phyloP scores from a whole-genome alignment of 371 early-diverging fungal species.

The Mucor circinelloides region DNA sequence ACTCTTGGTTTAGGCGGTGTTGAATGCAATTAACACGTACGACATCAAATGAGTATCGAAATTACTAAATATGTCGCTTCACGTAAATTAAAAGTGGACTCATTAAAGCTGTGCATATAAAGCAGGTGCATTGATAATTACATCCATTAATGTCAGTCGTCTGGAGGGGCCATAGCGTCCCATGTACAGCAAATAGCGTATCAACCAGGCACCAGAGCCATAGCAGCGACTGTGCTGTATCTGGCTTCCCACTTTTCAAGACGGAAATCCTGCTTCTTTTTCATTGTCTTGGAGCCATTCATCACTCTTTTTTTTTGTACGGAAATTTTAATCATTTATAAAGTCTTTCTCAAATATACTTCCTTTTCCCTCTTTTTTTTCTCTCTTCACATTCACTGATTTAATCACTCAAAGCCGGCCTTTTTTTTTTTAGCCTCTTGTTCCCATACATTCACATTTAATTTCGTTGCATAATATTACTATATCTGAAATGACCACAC shows the following conservation, averaged over 20 bases:
- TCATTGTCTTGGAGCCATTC: background rate
- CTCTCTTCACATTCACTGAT: background rate
- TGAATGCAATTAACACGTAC: background rate
- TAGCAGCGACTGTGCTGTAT: too few species aligned
- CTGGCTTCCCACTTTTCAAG: too few species aligned
- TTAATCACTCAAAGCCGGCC: background rate
- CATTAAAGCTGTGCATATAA: background rate
- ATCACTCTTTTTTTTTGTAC: background rate
- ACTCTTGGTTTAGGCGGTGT: background rate
- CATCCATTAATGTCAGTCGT: too few species aligned
- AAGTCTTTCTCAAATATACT: background rate
- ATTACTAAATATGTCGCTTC: background rate
- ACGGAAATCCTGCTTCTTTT: background rate
- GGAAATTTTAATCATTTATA: background rate
- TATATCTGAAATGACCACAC: background rate
- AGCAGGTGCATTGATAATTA: too few species aligned
- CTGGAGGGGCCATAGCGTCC: too few species aligned
- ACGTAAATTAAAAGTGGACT: background rate
- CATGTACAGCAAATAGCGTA: background rate
- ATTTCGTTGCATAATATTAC: background rate
- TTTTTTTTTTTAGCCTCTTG: background rate
- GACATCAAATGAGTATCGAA: background rate
- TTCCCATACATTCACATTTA: background rate
- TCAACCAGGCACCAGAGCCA: background rate
- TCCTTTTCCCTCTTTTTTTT: background rate